Percentiles rank a stretch among this genome's conserved stretches.
These are phyloP conservation scores for Bipolaris bicolor DNA, from an alignment of 2,329 filamentous ascomycete species.

Conservation along the genomic window DNA sequence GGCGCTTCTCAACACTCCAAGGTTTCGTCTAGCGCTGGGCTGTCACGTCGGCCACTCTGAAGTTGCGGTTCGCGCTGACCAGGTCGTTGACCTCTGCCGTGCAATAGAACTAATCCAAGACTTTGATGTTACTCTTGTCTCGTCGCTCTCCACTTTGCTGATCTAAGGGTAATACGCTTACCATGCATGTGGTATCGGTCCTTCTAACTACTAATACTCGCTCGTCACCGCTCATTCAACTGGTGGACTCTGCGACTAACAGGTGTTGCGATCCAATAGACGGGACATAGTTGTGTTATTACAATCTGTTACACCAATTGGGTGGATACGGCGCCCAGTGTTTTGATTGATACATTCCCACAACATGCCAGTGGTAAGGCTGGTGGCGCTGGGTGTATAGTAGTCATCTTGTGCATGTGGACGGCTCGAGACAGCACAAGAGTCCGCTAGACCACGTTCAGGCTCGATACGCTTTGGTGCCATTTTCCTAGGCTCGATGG, in stretches of 20 bases:
- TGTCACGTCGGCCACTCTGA: conserved; percentile 7
- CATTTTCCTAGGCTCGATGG: conserved; percentile 1
- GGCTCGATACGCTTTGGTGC: conserved; percentile 1
- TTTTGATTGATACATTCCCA: conserved; percentile 11
- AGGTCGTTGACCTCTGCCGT: conserved; percentile 1
- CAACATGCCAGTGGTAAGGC: conserved; percentile 4
- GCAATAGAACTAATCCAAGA: conserved; percentile 2
- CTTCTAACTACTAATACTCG: conserved; percentile 29
- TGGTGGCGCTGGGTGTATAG: conserved; percentile 3
- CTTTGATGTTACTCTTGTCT: conserved; percentile 24
- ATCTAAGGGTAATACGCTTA: conserved; percentile 19
- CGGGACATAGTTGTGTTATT: conserved; percentile 10
- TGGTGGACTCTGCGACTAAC: conserved; percentile 17
- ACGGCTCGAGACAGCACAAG: neutral
- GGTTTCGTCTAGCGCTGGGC: conserved; percentile 23
- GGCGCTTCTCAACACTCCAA: conserved; percentile 9
- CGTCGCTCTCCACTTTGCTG: conserved; percentile 21
- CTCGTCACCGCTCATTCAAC: conserved; percentile 34
- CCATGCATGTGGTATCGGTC: conserved; percentile 30
- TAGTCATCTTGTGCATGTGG: conserved; percentile 6
- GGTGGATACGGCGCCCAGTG: conserved; percentile 6
- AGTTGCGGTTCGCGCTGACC: conserved; percentile 6
- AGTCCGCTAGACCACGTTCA: conserved; percentile 3
- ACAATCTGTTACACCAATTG: conserved; percentile 11
- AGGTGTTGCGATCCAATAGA: conserved; percentile 16